Evolutionary conservation across 2,329 filamentous ascomycete genomes (phyloP).

Genomic region (Colletotrichum sp.): DNA sequence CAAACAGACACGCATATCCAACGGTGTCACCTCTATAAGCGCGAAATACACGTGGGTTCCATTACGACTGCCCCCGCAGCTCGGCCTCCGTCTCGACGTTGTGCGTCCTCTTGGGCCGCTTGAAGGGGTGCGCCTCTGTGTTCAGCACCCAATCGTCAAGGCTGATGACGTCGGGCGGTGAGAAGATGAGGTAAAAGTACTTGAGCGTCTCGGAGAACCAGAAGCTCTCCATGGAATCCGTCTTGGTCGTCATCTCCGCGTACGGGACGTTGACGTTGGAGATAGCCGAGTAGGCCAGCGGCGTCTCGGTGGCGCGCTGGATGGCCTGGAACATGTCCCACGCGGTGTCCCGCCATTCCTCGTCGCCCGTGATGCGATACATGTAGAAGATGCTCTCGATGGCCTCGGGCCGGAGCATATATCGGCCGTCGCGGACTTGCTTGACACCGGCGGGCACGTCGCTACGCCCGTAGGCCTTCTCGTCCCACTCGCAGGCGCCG

Average conservation of each 20-base stretch:
- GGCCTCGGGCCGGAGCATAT: conserved; percentile 54
- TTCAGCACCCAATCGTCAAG: conserved; percentile 75
- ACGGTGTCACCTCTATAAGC: not conserved
- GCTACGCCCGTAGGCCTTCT: conserved; percentile 29
- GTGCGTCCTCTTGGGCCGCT: conserved; percentile 28
- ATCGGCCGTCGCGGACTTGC: conserved; percentile 48
- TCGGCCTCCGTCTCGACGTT: conserved; percentile 10
- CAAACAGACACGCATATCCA: not conserved
- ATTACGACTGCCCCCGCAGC: not conserved
- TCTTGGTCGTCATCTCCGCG: conserved; percentile 15
- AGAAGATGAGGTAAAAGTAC: conserved; percentile 78
- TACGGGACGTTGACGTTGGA: conserved; percentile 14
- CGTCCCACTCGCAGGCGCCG: conserved; percentile 39
- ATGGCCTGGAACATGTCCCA: conserved; percentile 55
- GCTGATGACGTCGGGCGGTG: conserved; percentile 65
- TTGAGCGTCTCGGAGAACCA: conserved; percentile 81
- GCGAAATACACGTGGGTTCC: not conserved
- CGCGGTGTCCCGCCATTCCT: conserved; percentile 46
- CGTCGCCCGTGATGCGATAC: conserved; percentile 54
- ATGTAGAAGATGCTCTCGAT: conserved; percentile 58
- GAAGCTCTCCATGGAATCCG: conserved; percentile 51
- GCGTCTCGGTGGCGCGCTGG: conserved; percentile 45
- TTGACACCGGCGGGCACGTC: conserved; percentile 61
- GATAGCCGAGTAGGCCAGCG: conserved; percentile 48
- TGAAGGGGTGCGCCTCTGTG: conserved; percentile 60